Conservation (phyloP, 805 yeast species). For the Osmozyma mogii region DNA sequence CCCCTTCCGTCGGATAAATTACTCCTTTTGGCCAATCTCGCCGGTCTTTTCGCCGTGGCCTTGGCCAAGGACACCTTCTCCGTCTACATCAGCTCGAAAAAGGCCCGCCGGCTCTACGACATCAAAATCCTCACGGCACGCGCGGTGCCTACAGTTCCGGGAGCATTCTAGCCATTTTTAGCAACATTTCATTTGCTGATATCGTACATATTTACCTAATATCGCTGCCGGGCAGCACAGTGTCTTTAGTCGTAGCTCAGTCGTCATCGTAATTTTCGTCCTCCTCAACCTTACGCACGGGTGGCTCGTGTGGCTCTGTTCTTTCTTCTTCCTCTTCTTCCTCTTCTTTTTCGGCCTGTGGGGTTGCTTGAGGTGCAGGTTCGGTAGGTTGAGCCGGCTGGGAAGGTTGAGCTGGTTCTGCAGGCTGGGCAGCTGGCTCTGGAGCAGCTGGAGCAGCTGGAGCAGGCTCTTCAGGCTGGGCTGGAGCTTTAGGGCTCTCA, state of each 20-base stretch:
- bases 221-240: too few species aligned
- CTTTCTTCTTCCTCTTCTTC: conserved; percentile 21
- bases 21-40: conserved; percentile 23
- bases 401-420: conserved; percentile 1
- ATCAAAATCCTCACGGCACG: conserved; percentile 14
- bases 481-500: conserved; percentile 4
- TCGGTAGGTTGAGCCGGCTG: conserved; percentile 1
- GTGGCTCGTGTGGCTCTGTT: conserved; percentile 32
- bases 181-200: too few species aligned
- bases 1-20: conserved; percentile 11
- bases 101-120: conserved; percentile 22
- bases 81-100: conserved; percentile 20
- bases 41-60: conserved; percentile 26
- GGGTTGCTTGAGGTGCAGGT: neutral
- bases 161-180: too few species aligned
- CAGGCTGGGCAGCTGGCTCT: conserved; percentile 2
- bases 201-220: too few species aligned
- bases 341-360: conserved; percentile 16
- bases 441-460: conserved; percentile 3
- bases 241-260: conserved; percentile 5
- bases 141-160: too few species aligned
- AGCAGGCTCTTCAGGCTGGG: conserved; percentile 3
- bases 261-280: conserved; percentile 42
- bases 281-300: conserved; percentile 38
- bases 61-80: conserved; percentile 26